Conservation (phyloP, 2,329 filamentous ascomycete genomes). For the Neoscytalidium dimidiatum region DNA sequence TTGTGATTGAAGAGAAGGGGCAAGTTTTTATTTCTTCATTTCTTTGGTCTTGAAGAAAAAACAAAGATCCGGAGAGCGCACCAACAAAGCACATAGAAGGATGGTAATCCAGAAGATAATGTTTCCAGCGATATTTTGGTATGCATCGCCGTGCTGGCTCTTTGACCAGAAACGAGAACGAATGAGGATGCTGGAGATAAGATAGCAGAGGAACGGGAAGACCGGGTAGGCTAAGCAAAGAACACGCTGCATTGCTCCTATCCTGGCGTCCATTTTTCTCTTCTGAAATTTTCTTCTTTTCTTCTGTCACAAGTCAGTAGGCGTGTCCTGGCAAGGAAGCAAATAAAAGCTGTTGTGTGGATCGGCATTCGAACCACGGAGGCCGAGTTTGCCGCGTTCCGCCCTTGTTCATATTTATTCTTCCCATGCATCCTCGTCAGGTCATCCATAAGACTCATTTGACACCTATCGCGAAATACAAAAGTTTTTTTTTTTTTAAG, state of each 20-base stretch:
- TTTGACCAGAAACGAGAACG: neutral
- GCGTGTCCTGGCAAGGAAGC: neutral
- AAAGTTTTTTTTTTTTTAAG: neutral
- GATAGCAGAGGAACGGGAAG: neutral
- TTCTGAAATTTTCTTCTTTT: neutral
- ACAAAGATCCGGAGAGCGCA: neutral
- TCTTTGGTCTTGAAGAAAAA: too few relatives aligned
- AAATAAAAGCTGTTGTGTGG: neutral
- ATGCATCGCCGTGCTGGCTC: neutral
- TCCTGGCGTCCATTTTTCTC: neutral
- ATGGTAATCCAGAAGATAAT: neutral
- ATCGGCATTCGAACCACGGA: neutral
- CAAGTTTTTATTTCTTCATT: too few relatives aligned
- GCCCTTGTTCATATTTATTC: neutral
- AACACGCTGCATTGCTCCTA: neutral
- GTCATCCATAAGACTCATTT: too few relatives aligned
- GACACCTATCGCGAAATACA: too few relatives aligned
- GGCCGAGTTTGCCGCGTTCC: neutral
- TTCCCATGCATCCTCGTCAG: too few relatives aligned
- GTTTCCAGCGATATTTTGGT: neutral
- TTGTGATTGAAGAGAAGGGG: too few relatives aligned
- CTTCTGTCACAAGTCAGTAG: neutral
- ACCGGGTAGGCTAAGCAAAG: neutral
- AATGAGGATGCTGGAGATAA: neutral
- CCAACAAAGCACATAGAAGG: neutral